A percentile compares a stretch with the other conserved stretches of the same genome.
Evolutionary conservation across 208 protist species (phyloP).

Genomic region (Acanthamoeba lenticulata): DNA sequence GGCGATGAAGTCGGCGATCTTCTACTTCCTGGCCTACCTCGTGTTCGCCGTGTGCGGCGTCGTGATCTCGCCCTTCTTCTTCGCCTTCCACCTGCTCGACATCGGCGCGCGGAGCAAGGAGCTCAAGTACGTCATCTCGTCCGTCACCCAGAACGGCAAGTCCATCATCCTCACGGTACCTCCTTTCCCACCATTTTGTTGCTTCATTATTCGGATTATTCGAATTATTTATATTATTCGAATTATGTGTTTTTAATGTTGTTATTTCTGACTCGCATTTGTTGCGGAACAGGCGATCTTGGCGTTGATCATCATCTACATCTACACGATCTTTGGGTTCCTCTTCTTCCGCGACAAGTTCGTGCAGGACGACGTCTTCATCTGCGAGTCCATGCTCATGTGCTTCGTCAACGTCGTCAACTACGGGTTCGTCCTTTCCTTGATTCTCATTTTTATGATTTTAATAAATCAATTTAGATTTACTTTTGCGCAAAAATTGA

Average conservation of each 20-base stretch:
- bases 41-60: slow-evolving; percentile 60
- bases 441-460: not conserved
- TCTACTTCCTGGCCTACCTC: slow-evolving; percentile 45
- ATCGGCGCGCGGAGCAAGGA: slow-evolving; percentile 58
- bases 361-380: slow-evolving; percentile 24
- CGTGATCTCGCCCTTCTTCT: slow-evolving; percentile 60
- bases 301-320: slow-evolving; percentile 59
- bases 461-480: not conserved
- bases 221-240: too few relatives aligned
- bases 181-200: not conserved
- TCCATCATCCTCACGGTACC: slow-evolving; percentile 69
- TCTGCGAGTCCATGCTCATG: slow-evolving; percentile 65
- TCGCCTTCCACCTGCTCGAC: slow-evolving; percentile 71
- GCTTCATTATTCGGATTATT: too few relatives aligned
- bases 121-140: slow-evolving; percentile 70
- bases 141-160: slow-evolving; percentile 69
- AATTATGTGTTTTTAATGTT: too few relatives aligned
- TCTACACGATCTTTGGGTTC: slow-evolving; percentile 72
- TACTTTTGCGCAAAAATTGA: not conserved
- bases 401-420: slow-evolving; percentile 64
- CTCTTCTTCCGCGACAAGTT: slow-evolving; percentile 33
- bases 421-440: slow-evolving; percentile 44
- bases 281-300: slow-evolving; percentile 50
- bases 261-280: too few relatives aligned
- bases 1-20: not conserved